Evolutionary conservation across 768 basidiomycete species (phyloP).

Genomic region (Pleurotus ostreatus): DNA sequence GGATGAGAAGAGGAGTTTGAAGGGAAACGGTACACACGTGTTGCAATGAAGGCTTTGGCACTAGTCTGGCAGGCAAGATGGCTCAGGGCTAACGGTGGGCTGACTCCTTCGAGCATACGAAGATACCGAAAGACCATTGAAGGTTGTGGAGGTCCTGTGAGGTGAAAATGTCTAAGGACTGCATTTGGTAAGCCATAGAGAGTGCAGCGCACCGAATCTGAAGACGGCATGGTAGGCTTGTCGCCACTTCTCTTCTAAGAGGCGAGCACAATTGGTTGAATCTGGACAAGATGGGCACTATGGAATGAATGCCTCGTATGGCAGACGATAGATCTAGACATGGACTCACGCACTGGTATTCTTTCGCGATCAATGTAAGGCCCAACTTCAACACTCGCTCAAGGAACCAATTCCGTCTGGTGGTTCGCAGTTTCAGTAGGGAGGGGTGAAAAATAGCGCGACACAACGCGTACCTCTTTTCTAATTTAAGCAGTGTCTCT

Average conservation of each 20-base stretch:
- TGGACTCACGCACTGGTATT: conserved; percentile 86
- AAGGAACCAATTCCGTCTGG: conserved; percentile 89
- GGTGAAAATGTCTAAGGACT: background rate
- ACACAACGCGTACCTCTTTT: conserved; percentile 58
- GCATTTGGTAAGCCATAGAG: background rate
- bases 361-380: conserved; percentile 81
- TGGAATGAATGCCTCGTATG: background rate
- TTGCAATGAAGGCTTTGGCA: conserved; percentile 86
- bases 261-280: conserved; percentile 66
- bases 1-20: conserved; percentile 1
- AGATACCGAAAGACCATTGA: conserved; percentile 93
- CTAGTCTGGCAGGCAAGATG: conserved; percentile 87
- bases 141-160: conserved; percentile 77
- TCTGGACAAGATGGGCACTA: conserved; percentile 88
- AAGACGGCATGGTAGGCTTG: conserved; percentile 86
- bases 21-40: conserved; percentile 44
- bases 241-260: conserved; percentile 91
- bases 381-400: conserved; percentile 92
- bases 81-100: conserved; percentile 80
- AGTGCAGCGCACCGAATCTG: conserved; percentile 62
- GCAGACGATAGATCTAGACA: conserved; percentile 5
- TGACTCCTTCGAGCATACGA: conserved; percentile 85
- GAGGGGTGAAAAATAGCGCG: background rate
- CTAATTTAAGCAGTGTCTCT: conserved; percentile 83
- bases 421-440: background rate